Conservation (phyloP, 148 eudicot genomes). For the Chenopodium suecicum region DNA sequence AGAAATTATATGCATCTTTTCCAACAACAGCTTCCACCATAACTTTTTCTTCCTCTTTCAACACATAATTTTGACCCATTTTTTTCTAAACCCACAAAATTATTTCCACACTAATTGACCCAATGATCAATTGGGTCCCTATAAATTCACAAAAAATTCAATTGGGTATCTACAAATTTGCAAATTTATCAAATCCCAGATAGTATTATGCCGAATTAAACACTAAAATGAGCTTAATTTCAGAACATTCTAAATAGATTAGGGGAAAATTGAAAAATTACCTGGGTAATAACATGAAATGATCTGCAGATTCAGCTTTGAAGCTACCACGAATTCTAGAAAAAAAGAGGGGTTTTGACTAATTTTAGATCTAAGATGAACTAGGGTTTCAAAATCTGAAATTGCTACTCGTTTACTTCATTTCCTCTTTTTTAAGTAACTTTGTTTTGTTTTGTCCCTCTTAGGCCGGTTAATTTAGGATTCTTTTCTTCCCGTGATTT, state of each 20-base stretch:
- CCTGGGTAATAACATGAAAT: slow-evolving; percentile 11
- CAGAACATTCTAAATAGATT: background rate
- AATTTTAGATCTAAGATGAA: slow-evolving; percentile 19
- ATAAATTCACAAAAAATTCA: slow-evolving; percentile 20
- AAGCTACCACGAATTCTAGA: slow-evolving; percentile 9
- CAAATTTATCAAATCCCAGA: background rate
- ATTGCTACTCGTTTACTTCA: slow-evolving; percentile 14
- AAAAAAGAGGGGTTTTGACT: background rate
- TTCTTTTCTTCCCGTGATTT: background rate
- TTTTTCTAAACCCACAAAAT: slow-evolving; percentile 17
- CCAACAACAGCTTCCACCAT: slow-evolving; percentile 71
- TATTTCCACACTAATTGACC: background rate
- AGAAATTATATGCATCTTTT: slow-evolving; percentile 63
- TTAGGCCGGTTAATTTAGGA: background rate
- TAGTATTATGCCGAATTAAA: background rate
- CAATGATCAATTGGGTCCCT: slow-evolving; percentile 25
- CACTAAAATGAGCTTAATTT: slow-evolving; percentile 11
- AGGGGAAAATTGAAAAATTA: slow-evolving; percentile 16
- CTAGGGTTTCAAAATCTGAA: slow-evolving; percentile 20
- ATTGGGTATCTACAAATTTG: slow-evolving; percentile 18
- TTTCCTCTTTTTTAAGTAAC: background rate
- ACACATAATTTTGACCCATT: slow-evolving; percentile 61
- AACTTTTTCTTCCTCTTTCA: slow-evolving; percentile 62
- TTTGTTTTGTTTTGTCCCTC: background rate
- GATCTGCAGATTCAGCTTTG: slow-evolving; percentile 8